These are phyloP conservation scores for Cercospora nicotianae DNA, from an alignment of 2,329 filamentous ascomycete species.

Conservation along the genomic window DNA sequence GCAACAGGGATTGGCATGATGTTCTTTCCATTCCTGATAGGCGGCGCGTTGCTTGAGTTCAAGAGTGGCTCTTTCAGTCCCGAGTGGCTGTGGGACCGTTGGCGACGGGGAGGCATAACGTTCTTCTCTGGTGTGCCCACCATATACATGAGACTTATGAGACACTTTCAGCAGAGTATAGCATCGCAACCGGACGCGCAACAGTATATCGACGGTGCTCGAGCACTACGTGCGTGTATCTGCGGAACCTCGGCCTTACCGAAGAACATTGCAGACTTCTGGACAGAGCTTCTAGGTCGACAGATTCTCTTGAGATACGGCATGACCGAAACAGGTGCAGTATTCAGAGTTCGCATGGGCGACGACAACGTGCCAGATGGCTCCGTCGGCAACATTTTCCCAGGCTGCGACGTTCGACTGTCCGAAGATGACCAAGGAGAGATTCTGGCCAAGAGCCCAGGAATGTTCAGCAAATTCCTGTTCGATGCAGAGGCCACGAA, in stretches of 20 bases:
- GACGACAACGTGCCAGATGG: constrained; percentile 45
- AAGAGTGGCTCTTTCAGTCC: constrained; percentile 46
- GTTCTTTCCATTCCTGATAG: constrained; percentile 49
- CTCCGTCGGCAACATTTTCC: constrained; percentile 50
- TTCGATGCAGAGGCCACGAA: constrained; percentile 36
- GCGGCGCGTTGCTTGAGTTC: constrained; percentile 51
- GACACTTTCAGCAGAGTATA: constrained; percentile 45
- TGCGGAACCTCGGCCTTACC: constrained; percentile 53
- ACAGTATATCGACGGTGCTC: constrained; percentile 47
- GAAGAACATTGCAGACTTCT: constrained; percentile 53
- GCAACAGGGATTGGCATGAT: constrained; percentile 54
- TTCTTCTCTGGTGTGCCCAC: constrained; percentile 56
- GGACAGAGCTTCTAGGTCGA: constrained; percentile 47
- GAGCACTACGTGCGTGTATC: constrained; percentile 44
- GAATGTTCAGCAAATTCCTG: constrained; percentile 41
- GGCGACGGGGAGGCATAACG: constrained; percentile 43
- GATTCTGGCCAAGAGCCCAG: constrained; percentile 43
- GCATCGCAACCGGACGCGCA: constrained; percentile 34
- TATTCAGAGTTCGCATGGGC: constrained; percentile 47
- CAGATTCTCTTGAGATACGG: constrained; percentile 52
- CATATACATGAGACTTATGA: constrained; percentile 52
- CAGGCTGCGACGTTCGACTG: constrained; percentile 50
- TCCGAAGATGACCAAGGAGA: constrained; percentile 52
- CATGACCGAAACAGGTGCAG: constrained; percentile 54
- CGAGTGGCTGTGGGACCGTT: constrained; percentile 49